Evolutionary conservation across 768 basidiomycete species (phyloP), one percentile per base, ranked within the genome.

Genomic region (Tulasnella sp.): DNA sequence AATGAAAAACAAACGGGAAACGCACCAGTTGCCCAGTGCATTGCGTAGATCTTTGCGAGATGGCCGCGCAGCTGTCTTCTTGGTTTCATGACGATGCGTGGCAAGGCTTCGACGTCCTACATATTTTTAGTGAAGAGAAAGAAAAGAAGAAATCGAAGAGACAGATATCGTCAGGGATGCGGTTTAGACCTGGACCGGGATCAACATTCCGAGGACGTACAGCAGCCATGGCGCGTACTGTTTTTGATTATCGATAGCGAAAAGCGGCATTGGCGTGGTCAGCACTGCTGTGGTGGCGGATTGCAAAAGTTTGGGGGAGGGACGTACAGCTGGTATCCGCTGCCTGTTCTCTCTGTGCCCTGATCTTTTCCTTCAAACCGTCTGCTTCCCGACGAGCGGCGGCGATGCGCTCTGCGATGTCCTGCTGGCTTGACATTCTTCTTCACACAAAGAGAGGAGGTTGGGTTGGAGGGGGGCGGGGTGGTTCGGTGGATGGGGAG

Each of bases 1-100:
- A 39, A 55, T 13, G 37, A 76, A 32, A 40, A 32, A 44, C 13
- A 44, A 35, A 35, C 35, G 35, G 35, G 35, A 18, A 35, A 76
- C 75, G 61, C 26, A 76, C 75, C 75, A 15, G 93, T 92, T 42
- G 97, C 93, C 97, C 97, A 99, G 85, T 99, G 98, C 94, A 99
- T 98, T 73, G 97, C 98, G 84, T 99, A 99, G 83, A 99, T 99
- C 88, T 99, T 99, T 80, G 97, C 97, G 75, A 99, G 91, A 86
- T 99, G 97, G 39, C 97, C 97, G 83, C 96, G 92, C 81, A 99
- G 91, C 80, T 94, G 93, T 81, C 97, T 92, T 79, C 98, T 90
- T 74, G 95, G 94, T 82, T 95, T 94, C 94, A 99, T 96, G 55
- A 96, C 92, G 83, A 99, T 95, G 79, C 97, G 93, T 51, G 97